A percentile compares a stretch with the other conserved stretches of the same genome.
Evolutionary conservation across 1,139 yeast species (phyloP).

Genomic region (Hyphopichia pseudoburtonii): DNA sequence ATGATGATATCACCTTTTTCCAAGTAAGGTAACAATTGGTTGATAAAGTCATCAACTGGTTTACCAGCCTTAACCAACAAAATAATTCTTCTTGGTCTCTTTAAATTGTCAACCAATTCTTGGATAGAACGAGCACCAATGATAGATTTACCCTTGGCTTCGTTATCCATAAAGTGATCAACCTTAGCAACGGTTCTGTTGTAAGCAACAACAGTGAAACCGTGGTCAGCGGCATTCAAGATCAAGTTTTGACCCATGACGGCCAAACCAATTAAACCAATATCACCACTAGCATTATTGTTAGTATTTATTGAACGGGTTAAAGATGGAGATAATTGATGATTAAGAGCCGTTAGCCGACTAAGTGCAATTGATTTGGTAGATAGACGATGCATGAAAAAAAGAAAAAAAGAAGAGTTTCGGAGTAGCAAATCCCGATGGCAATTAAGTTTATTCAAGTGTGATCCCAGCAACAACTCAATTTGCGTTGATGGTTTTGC

Average conservation of each 20-base stretch:
- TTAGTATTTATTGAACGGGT: conserved; percentile 10
- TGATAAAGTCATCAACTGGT: conserved; percentile 91
- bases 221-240: conserved; percentile 97
- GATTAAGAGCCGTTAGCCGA: conserved; percentile 6
- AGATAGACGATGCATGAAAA: no score
- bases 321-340: conserved; percentile 4
- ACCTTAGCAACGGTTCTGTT: conserved; percentile 97
- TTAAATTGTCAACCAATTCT: conserved; percentile 85
- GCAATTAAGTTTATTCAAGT: no score
- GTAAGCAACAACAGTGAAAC: conserved; percentile 94
- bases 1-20: conserved; percentile 98
- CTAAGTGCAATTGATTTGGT: no score
- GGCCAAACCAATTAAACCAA: conserved; percentile 99
- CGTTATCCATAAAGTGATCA: conserved; percentile 87
- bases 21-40: conserved; percentile 83
- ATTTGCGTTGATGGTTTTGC: no score
- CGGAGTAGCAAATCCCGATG: no score
- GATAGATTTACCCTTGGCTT: conserved; percentile 95
- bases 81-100: conserved; percentile 96
- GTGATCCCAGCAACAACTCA: no score
- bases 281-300: conserved; percentile 71
- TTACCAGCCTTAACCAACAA: conserved; percentile 94
- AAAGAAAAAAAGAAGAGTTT: no score
- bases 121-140: conserved; percentile 92
- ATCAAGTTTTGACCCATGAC: conserved; percentile 99